Conservation (phyloP, 495 filamentous ascomycete species). For the Eremomyces bilateralis region DNA sequence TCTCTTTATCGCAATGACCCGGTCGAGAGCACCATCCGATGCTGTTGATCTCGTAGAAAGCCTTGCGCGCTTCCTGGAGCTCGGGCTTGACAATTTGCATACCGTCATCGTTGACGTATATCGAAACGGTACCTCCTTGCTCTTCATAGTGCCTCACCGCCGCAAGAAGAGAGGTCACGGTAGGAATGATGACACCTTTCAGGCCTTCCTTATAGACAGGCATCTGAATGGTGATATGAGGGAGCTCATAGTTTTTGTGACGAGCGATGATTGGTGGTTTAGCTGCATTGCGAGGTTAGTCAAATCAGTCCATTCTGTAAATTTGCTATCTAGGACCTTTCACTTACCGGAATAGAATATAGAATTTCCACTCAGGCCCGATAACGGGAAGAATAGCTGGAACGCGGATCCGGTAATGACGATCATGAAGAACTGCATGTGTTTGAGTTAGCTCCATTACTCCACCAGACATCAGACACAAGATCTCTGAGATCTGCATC, state of each 20-base stretch:
- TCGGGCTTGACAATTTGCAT: slow-evolving; percentile 16
- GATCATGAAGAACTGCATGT: slow-evolving; percentile 10
- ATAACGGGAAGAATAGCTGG: slow-evolving; percentile 1
- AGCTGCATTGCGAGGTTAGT: no score
- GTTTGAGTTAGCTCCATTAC: no score
- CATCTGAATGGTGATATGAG: slow-evolving; percentile 51
- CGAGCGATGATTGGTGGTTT: no score
- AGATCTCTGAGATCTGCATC: no score
- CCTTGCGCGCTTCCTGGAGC: slow-evolving; percentile 32
- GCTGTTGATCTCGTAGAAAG: slow-evolving; percentile 28
- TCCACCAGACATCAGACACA: no score
- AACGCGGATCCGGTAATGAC: slow-evolving; percentile 1
- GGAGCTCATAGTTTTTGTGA: slow-evolving; percentile 13
- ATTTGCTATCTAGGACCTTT: no score
- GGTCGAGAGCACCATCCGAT: slow-evolving; percentile 23
- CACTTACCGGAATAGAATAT: slow-evolving; percentile 2
- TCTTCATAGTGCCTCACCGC: slow-evolving; percentile 39
- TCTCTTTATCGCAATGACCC: slow-evolving; percentile 30
- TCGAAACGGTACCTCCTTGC: slow-evolving; percentile 22
- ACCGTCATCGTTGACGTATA: slow-evolving; percentile 25
- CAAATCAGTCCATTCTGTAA: no score
- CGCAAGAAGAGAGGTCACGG: slow-evolving; percentile 30
- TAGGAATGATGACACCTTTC: slow-evolving; percentile 33
- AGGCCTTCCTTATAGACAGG: slow-evolving; percentile 52
- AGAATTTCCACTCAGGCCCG: not conserved